Evolutionary conservation across 2,329 filamentous ascomycete species (phyloP).

Genomic region (Arthrobotrys pseudoclavata): DNA sequence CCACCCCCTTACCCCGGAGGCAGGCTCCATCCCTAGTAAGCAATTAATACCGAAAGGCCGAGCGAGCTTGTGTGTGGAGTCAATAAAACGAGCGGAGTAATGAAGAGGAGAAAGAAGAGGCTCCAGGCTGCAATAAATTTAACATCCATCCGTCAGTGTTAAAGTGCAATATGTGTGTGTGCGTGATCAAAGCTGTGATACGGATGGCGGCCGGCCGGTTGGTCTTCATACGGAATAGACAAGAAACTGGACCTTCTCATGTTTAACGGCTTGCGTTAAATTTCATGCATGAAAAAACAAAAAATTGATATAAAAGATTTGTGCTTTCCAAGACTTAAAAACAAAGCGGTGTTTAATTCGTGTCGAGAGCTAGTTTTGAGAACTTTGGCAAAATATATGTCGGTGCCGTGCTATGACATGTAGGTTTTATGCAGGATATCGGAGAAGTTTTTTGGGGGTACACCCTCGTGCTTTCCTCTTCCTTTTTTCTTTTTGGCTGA

Average conservation of each 20-base stretch:
- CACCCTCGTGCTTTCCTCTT: neutral
- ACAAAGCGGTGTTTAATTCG: slow-evolving; percentile 3
- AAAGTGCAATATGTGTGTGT: slow-evolving; percentile 9
- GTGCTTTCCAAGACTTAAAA: slow-evolving; percentile 10
- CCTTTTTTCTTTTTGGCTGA: slow-evolving; percentile 3
- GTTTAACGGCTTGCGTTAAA: slow-evolving; percentile 30
- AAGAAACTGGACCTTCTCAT: neutral
- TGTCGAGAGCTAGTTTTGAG: slow-evolving; percentile 23
- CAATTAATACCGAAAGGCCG: slow-evolving; percentile 46
- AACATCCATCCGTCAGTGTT: slow-evolving; percentile 16
- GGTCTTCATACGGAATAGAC: slow-evolving; percentile 21
- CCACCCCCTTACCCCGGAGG: slow-evolving; percentile 27
- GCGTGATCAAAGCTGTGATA: slow-evolving; percentile 29
- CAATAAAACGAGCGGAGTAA: slow-evolving; percentile 48
- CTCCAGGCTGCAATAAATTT: slow-evolving; percentile 54
- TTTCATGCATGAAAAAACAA: slow-evolving; percentile 9
- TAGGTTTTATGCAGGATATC: slow-evolving; percentile 27
- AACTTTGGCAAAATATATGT: slow-evolving; percentile 30
- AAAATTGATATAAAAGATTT: slow-evolving; percentile 4
- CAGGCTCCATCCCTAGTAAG: slow-evolving; percentile 25
- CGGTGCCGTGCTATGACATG: slow-evolving; percentile 25
- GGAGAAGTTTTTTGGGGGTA: slow-evolving; percentile 30
- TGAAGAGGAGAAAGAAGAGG: slow-evolving; percentile 38
- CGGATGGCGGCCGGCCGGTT: slow-evolving; percentile 26
- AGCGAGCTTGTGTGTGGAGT: slow-evolving; percentile 36